These are phyloP conservation scores for Cladophialophora bantiana DNA, from an alignment of 2,329 filamentous ascomycete genomes.

Conservation along the genomic window DNA sequence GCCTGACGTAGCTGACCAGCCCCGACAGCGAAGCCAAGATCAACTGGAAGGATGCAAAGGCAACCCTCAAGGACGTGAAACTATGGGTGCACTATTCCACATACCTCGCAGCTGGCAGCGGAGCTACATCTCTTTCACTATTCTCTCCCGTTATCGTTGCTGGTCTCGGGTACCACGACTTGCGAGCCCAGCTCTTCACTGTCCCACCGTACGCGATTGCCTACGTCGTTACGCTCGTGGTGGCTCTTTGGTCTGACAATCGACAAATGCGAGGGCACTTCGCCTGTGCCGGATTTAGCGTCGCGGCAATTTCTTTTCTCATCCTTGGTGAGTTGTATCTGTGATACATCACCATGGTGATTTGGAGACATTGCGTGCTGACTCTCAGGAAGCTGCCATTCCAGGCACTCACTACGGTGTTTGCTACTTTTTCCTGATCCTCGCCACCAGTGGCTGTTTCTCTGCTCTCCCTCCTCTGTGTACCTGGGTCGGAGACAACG, in stretches of 20 bases:
- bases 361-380: background rate
- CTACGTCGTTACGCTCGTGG: slow-evolving; percentile 59
- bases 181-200: slow-evolving; percentile 69
- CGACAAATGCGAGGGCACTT: slow-evolving; percentile 66
- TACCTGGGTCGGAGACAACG: slow-evolving; percentile 43
- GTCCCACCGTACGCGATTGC: slow-evolving; percentile 70
- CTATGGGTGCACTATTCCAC: slow-evolving; percentile 35
- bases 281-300: slow-evolving; percentile 30
- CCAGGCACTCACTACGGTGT: slow-evolving; percentile 38
- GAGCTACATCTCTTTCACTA: slow-evolving; percentile 40
- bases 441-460: slow-evolving; percentile 39
- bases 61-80: slow-evolving; percentile 24
- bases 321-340: slow-evolving; percentile 22
- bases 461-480: slow-evolving; percentile 41
- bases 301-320: slow-evolving; percentile 36
- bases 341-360: background rate
- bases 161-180: slow-evolving; percentile 61
- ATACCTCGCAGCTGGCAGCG: slow-evolving; percentile 32
- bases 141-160: slow-evolving; percentile 58
- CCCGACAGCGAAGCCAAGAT: slow-evolving; percentile 4
- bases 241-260: slow-evolving; percentile 68
- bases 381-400: slow-evolving; percentile 36
- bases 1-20: background rate
- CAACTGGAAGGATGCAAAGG: slow-evolving; percentile 33
- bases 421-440: slow-evolving; percentile 40